Percentiles rank a stretch among this genome's conserved stretches.
Conservation (phyloP, 2,329 filamentous ascomycete species). For the Aureobasidium sp. region DNA sequence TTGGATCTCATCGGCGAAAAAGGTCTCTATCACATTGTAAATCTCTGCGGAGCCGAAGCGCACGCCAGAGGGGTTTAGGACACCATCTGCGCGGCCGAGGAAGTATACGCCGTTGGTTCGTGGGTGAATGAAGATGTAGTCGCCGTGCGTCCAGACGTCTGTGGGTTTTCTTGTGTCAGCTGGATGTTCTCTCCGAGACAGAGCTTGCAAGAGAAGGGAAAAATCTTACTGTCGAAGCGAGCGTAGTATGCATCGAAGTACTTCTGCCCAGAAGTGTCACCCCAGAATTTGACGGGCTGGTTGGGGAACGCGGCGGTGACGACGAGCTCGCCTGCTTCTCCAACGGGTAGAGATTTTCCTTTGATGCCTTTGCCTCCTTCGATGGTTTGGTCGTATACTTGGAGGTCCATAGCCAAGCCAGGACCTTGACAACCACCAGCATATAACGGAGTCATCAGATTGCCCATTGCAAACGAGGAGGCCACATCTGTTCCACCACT, state of each 20-base stretch:
- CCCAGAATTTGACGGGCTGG: constrained; percentile 53
- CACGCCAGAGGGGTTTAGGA: constrained; percentile 72
- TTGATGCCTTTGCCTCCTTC: constrained; percentile 38
- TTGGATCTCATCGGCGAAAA: constrained; percentile 55
- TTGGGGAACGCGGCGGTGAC: constrained; percentile 66
- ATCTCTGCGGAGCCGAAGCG: constrained; percentile 76
- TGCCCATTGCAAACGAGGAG: constrained; percentile 56
- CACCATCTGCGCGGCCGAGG: constrained; percentile 66
- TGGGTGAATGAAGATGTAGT: constrained; percentile 68
- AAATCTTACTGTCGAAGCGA: constrained; percentile 32
- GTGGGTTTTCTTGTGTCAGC: neutral
- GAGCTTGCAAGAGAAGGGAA: neutral
- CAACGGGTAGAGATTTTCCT: constrained; percentile 50
- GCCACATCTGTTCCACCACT: constrained; percentile 73
- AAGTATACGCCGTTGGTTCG: constrained; percentile 58
- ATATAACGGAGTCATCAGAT: constrained; percentile 62
- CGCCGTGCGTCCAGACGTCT: constrained; percentile 74
- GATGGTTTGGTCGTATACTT: constrained; percentile 53
- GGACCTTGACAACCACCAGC: constrained; percentile 51
- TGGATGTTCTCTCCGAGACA: neutral
- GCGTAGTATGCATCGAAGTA: constrained; percentile 43
- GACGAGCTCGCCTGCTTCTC: constrained; percentile 69
- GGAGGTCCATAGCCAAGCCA: constrained; percentile 47
- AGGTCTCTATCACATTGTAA: constrained; percentile 63
- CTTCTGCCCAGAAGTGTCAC: constrained; percentile 34